Percentiles rank a stretch among this genome's conserved stretches.
Evolutionary conservation across 1,284 basidiomycete genomes (phyloP).

Genomic region (Moesziomyces globuligerus): DNA sequence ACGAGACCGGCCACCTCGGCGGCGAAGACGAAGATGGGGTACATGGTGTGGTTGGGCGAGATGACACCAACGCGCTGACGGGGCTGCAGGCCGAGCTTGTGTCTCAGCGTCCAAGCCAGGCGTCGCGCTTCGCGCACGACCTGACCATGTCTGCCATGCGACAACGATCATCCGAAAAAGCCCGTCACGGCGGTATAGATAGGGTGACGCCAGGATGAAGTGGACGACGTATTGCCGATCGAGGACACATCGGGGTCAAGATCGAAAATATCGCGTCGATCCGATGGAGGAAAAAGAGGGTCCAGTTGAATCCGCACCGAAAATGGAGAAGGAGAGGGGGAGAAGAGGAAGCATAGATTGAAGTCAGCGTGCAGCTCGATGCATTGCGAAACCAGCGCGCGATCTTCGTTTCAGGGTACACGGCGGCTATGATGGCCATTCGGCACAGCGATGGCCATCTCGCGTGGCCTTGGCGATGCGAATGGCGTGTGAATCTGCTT

Average conservation of each 20-base stretch:
- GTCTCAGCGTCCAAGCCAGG: constrained; percentile 49
- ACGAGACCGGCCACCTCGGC: constrained; percentile 50
- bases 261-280: no score
- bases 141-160: constrained; percentile 28
- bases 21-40: constrained; percentile 54
- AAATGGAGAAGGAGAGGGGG: not conserved
- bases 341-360: constrained; percentile 7
- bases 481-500: no score
- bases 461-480: no score
- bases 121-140: constrained; percentile 43
- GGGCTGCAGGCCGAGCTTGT: constrained; percentile 52
- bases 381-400: constrained; percentile 1
- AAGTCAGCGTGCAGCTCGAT: constrained; percentile 36
- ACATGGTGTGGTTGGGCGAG: constrained; percentile 62
- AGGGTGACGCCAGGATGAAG: constrained; percentile 1
- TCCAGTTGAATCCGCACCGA: constrained; percentile 1
- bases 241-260: no score
- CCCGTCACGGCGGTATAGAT: no score
- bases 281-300: constrained; percentile 9
- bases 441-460: no score
- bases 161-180: not conserved
- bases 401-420: no score
- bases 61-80: constrained; percentile 59
- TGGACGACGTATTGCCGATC: not conserved
- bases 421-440: no score